Evolutionary conservation across 805 yeast genomes (phyloP).

Genomic region (Candida ipomoeae): DNA sequence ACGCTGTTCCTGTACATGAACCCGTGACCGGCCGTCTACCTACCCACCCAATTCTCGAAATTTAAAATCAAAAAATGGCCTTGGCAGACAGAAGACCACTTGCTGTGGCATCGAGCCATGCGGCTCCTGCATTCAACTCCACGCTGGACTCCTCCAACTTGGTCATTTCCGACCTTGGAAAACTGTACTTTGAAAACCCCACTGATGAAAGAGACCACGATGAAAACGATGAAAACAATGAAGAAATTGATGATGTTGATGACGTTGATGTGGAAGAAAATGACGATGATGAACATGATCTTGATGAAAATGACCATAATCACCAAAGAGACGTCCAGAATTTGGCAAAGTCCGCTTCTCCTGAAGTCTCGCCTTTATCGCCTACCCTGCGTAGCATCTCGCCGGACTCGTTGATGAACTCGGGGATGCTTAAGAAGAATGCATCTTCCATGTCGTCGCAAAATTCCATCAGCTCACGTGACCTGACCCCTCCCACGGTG

Average conservation of each 20-base stretch:
- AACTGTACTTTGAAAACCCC: not conserved
- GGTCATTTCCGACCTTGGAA: not conserved
- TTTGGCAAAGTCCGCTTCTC: not conserved
- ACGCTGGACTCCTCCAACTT: conserved; percentile 15
- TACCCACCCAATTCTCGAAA: too few species aligned
- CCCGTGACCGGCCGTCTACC: not conserved
- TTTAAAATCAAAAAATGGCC: conserved; percentile 40
- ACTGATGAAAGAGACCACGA: not conserved
- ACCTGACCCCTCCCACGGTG: conserved; percentile 27
- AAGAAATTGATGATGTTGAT: not conserved
- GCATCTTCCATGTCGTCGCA: conserved; percentile 10
- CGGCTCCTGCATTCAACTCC: conserved; percentile 39
- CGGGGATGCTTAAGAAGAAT: conserved; percentile 18
- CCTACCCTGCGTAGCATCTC: conserved; percentile 39
- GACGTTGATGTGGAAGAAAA: not conserved
- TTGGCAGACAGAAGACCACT: conserved; percentile 65
- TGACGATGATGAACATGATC: not conserved
- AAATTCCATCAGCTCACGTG: conserved; percentile 27
- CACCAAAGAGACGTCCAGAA: not conserved
- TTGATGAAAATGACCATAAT: not conserved
- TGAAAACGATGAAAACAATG: not conserved
- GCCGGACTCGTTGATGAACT: conserved; percentile 41
- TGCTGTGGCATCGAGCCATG: conserved; percentile 46
- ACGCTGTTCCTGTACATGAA: not conserved
- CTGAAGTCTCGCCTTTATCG: conserved; percentile 19